These are phyloP conservation scores for Aureobasidium subglaciale DNA, from an alignment of 2,329 filamentous ascomycete species.

Conservation along the genomic window DNA sequence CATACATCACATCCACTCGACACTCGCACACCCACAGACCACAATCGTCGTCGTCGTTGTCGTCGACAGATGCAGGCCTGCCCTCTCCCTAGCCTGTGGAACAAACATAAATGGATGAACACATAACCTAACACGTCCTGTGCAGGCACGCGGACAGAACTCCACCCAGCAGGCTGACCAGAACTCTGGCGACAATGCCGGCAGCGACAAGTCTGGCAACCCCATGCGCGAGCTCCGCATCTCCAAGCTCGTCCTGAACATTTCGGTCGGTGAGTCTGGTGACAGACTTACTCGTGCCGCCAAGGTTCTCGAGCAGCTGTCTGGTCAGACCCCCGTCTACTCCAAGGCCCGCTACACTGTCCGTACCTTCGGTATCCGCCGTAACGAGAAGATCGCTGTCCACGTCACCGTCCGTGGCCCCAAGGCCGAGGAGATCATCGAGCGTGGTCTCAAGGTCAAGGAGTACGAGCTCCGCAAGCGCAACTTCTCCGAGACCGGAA, in stretches of 20 bases:
- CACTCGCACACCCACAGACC: neutral
- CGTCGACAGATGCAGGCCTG: constrained; percentile 14
- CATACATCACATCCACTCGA: neutral
- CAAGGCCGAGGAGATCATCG: constrained; percentile 99
- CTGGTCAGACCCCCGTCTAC: constrained; percentile 99
- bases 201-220: constrained; percentile 76
- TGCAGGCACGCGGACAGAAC: constrained; percentile 24
- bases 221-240: constrained; percentile 99
- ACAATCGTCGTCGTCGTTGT: neutral
- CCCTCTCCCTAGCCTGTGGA: constrained; percentile 14
- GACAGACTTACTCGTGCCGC: constrained; percentile 99
- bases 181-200: neutral
- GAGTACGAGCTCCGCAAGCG: constrained; percentile 99
- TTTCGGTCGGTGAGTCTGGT: constrained; percentile 99
- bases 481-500: constrained; percentile 99
- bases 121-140: neutral
- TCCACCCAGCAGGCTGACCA: constrained; percentile 53
- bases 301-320: constrained; percentile 99
- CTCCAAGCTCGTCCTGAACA: constrained; percentile 99
- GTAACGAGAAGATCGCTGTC: constrained; percentile 99
- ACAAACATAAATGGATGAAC: constrained; percentile 14
- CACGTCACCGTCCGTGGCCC: constrained; percentile 99
- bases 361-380: constrained; percentile 99
- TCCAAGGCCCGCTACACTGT: constrained; percentile 99
- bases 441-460: constrained; percentile 99